phyloP scores from a whole-genome alignment of 1,284 basidiomycete genomes.

The Vanrija sp. region DNA sequence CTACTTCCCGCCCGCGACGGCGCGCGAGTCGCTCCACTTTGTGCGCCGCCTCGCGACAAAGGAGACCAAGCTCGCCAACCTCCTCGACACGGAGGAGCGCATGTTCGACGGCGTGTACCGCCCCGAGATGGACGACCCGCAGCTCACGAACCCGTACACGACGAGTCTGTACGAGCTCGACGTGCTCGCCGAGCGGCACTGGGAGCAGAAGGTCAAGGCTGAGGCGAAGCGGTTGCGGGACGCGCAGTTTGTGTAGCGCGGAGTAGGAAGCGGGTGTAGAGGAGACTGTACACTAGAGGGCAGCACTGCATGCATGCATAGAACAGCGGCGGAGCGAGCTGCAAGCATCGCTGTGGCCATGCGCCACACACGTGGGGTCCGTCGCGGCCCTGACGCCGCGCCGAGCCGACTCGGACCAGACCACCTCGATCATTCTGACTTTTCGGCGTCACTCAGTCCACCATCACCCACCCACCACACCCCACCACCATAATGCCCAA shows the following conservation, averaged over 20 bases:
- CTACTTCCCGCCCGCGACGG: conserved; percentile 68
- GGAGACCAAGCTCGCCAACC: conserved; percentile 73
- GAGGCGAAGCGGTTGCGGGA: conserved; percentile 45
- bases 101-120: conserved; percentile 75
- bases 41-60: conserved; percentile 66
- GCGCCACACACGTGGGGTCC: no score
- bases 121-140: conserved; percentile 78
- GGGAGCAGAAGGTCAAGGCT: conserved; percentile 44
- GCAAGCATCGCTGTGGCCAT: no score
- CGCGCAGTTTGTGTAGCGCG: conserved; percentile 22
- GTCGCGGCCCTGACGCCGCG: no score
- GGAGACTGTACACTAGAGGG: no score
- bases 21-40: conserved; percentile 67
- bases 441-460: background rate
- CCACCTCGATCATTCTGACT: background rate
- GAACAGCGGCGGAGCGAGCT: no score
- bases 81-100: conserved; percentile 82
- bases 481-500: conserved; percentile 45
- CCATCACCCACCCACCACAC: background rate
- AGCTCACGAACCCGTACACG: conserved; percentile 56
- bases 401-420: no score
- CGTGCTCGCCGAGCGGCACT: conserved; percentile 41
- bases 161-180: conserved; percentile 50
- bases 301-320: no score
- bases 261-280: background rate